These are phyloP conservation scores for Trypanosoma lewisi DNA, from an alignment of 208 protist genomes.

Conservation along the genomic window DNA sequence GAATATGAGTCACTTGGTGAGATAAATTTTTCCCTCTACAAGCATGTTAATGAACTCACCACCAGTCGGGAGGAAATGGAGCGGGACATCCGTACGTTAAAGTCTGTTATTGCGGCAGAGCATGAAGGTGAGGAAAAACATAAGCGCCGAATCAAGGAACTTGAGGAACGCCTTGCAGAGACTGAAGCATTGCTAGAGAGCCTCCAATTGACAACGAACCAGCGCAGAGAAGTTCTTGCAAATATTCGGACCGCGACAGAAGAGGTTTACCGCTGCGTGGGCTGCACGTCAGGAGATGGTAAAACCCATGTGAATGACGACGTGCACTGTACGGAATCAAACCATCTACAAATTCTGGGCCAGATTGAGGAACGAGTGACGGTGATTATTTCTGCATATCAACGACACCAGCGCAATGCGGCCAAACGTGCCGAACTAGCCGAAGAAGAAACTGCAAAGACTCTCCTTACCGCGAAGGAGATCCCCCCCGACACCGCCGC, in stretches of 20 bases:
- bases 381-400: conserved; percentile 71
- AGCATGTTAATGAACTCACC: conserved; percentile 95
- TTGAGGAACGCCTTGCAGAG: conserved; percentile 85
- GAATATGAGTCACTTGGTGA: conserved; percentile 91
- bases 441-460: not conserved
- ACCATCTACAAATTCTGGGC: conserved; percentile 85
- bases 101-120: conserved; percentile 81
- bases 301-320: conserved; percentile 14
- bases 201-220: conserved; percentile 42
- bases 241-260: conserved; percentile 68
- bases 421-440: not conserved
- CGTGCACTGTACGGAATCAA: conserved; percentile 75
- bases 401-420: conserved; percentile 39
- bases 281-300: conserved; percentile 40
- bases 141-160: conserved; percentile 74
- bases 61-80: conserved; percentile 84
- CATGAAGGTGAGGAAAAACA: conserved; percentile 70
- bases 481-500: conserved; percentile 5
- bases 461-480: not conserved
- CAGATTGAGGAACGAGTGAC: conserved; percentile 89
- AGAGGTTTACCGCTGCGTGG: conserved; percentile 72
- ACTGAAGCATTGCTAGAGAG: conserved; percentile 83
- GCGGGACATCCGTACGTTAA: conserved; percentile 85
- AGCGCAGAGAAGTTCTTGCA: conserved; percentile 61
- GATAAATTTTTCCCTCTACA: conserved; percentile 96